Evolutionary conservation across 208 protist species (phyloP).

Genomic region (Leishmania aethiopica): DNA sequence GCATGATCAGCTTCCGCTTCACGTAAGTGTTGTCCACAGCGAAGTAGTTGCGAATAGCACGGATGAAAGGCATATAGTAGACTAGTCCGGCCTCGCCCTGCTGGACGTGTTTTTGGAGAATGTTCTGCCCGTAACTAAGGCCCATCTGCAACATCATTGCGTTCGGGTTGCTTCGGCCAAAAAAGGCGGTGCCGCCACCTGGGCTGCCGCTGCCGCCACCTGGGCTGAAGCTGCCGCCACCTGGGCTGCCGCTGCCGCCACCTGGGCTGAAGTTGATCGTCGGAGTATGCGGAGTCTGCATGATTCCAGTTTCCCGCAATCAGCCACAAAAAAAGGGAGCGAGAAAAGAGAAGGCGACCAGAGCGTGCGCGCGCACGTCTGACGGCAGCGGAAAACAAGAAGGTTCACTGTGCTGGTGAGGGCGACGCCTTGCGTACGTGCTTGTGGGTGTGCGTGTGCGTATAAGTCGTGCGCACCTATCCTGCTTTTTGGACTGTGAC

Average conservation of each 20-base stretch:
- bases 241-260: conserved; percentile 3
- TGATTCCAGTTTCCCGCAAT: neutral
- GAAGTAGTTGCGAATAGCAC: conserved; percentile 65
- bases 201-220: conserved; percentile 2
- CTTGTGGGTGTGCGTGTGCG: neutral
- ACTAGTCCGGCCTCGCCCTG: conserved; percentile 56
- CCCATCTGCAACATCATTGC: conserved; percentile 79
- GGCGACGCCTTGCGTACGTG: neutral
- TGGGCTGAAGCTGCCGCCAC: no score
- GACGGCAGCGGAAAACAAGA: neutral
- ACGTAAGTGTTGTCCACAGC: conserved; percentile 84
- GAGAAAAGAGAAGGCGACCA: conserved; percentile 15
- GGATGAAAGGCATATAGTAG: conserved; percentile 66
- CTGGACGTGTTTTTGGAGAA: conserved; percentile 66
- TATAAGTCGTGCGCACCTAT: neutral
- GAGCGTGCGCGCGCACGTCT: neutral
- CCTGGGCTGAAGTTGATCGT: conserved; percentile 34
- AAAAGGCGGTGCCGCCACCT: conserved; percentile 10
- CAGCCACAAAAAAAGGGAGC: conserved; percentile 10
- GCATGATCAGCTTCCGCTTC: conserved; percentile 61
- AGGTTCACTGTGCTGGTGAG: conserved; percentile 4
- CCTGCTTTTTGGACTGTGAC: neutral
- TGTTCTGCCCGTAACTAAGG: conserved; percentile 74
- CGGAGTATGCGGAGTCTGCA: conserved; percentile 19
- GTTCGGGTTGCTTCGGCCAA: conserved; percentile 25